Percentiles rank a stretch among this genome's conserved stretches.
These are phyloP conservation scores for Isoetes taiwanensis DNA, from an alignment of 75 land plant species.

Conservation along the genomic window DNA sequence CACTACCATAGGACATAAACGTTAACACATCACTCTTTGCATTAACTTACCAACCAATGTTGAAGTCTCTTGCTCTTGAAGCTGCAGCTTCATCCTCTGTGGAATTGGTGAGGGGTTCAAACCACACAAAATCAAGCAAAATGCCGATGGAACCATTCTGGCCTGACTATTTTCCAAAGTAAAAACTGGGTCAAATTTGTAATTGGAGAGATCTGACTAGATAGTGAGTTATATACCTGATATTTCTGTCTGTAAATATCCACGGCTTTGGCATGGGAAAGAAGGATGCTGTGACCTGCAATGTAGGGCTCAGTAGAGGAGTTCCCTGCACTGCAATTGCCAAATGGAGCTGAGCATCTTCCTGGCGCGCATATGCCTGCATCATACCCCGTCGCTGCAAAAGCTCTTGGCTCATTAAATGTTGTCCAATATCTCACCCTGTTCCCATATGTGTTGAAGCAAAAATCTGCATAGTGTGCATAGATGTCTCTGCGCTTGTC, in stretches of 20 bases:
- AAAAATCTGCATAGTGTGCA: neutral
- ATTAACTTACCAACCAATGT: neutral
- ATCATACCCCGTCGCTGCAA: neutral
- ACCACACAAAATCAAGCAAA: constrained; percentile 1
- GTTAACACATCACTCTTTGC: too few relatives aligned
- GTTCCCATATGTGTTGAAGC: neutral
- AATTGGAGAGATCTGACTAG: too few relatives aligned
- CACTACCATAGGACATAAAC: too few relatives aligned
- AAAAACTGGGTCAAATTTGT: too few relatives aligned
- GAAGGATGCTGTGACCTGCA: neutral
- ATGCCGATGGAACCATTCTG: neutral
- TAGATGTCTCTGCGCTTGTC: too few relatives aligned
- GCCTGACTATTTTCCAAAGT: too few relatives aligned
- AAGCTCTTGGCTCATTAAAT: neutral
- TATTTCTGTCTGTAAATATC: neutral
- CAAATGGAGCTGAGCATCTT: neutral
- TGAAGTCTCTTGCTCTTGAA: neutral
- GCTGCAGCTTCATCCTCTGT: neutral
- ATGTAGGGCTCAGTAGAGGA: neutral
- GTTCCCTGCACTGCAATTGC: neutral
- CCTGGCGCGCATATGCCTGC: neutral
- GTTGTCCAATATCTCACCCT: too few relatives aligned
- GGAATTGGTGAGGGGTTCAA: neutral
- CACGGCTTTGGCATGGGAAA: neutral
- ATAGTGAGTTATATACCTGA: too few relatives aligned